phyloP scores from a whole-genome alignment of 768 basidiomycete species.

The Russula virescens region DNA sequence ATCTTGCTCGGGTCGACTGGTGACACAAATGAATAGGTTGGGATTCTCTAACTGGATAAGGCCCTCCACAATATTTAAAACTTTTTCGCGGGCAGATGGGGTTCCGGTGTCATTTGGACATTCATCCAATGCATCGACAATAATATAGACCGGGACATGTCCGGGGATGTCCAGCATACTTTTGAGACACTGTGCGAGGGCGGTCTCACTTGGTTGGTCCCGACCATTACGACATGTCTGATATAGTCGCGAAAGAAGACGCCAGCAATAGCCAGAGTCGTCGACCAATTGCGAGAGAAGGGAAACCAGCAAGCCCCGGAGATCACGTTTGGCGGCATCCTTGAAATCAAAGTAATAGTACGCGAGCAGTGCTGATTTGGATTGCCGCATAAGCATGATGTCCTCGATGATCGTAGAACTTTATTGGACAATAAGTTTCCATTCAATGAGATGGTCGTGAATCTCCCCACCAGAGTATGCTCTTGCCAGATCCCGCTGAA shows the following conservation, averaged over 20 bases:
- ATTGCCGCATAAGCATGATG: background rate
- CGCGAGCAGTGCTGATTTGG: background rate
- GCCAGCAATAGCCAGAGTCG: background rate
- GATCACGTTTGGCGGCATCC: background rate
- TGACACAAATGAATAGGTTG: background rate
- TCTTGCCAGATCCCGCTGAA: too few relatives aligned
- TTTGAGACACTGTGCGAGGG: background rate
- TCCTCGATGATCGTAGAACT: background rate
- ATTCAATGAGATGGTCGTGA: too few relatives aligned
- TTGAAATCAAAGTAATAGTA: background rate
- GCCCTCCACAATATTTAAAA: background rate
- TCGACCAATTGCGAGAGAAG: background rate
- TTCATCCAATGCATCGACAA: background rate
- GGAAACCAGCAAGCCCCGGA: background rate
- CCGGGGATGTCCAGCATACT: background rate
- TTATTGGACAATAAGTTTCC: too few relatives aligned
- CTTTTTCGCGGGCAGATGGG: background rate
- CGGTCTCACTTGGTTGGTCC: background rate
- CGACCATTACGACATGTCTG: background rate
- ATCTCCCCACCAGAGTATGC: too few relatives aligned
- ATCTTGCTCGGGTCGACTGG: background rate
- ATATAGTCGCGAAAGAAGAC: background rate
- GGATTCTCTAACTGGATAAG: background rate
- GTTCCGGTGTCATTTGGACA: background rate
- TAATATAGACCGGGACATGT: background rate